Evolutionary conservation across 2,329 filamentous ascomycete species (phyloP), one percentile per base, ranked within the genome.

Genomic region (Podosphaera leucotricha): DNA sequence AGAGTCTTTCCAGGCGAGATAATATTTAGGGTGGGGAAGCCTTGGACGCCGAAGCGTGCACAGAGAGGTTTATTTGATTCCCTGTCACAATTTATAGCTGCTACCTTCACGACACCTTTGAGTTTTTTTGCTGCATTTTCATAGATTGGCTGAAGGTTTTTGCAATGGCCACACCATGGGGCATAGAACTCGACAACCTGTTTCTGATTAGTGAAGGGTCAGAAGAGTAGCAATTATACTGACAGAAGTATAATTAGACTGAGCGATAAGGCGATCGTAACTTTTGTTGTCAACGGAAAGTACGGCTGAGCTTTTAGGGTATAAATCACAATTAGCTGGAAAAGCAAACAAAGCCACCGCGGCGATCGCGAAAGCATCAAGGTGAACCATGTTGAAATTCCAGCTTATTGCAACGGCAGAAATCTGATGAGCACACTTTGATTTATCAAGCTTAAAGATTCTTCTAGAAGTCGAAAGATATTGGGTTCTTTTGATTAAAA

Each of bases 161-260:
- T 72, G 66, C 90, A 98, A 64, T 95, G 90, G 37, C 87, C 90
- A 57, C 90, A 95, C 87, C 87, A 95, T 20, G 87, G 87, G 7
- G 87, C 87, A 57, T 93, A 95, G 70, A 95, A 95, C 63, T 86
- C 83, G 59, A 75, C 64, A 39, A 75, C 70, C 70, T 76, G 51
- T 33, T 43, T 46, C 46, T 30, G 48, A 38, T 53, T 44, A 50
- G 50, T 43, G 41, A 45, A 43, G 47, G 21, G 24, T 18, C 13
- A 46, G 19, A 46, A 50, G 41, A 37, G 42, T 26, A 21, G 6
- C 6, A 15, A 18, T 20, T 20, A 21, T 21, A 41, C 77, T 60
- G 71, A 93, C 86, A 43, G 85, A 85, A 37, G 85, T 92, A 62
- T 95, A 70, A 59, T 94, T 94, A 22, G 85, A 93, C 57, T 82